Evolutionary conservation across 2,329 filamentous ascomycete species (phyloP), one percentile per base, ranked within the genome.

Genomic region (Colletotrichum spaethianum): DNA sequence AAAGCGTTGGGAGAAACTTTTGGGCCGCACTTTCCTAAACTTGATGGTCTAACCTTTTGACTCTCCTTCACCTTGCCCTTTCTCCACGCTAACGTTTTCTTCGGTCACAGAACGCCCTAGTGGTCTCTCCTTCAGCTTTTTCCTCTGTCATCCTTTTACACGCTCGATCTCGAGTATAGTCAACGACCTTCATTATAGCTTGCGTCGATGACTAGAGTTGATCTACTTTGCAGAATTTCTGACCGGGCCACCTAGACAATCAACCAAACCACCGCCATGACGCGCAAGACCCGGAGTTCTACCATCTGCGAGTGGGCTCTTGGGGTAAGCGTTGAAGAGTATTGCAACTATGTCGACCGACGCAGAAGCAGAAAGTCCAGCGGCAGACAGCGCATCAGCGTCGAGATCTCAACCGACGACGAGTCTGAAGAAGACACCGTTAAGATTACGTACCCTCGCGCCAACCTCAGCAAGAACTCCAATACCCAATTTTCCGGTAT

Each of bases 341-440:
- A 78, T 67, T 63, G 48, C 76, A 79, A 73, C 31, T 63, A 66
- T 31, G 42, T 71, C 23, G 53, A 74, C 38, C 56, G 68, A 4
- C 73, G 63, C 23, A 68, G 44, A 11, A 38, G 63, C 65, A 59
- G 50, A 28, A 69, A 65, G 40, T 70, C 73, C 31, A 63, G 74
- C 57, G 79, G 80, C 23, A 77, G 84, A 14, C 70, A 66, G 36
- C 67, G 67, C 16, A 70, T 73, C 38, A 66, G 67, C 66, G 76
- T 88, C 40, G 81, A 85, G 63, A 76, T 88, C 1, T 81, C 83
- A 18, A 88, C 87, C 14, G 87, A 90, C 72, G 87, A 89, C 53
- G 86, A 88, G 67, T 83, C 82, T n/a, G 83, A 85, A 9, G 80
- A 83, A 33, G 87, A 90, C 63, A 84, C 82, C 3, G 77, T 89